Percentiles rank a stretch among this genome's conserved stretches.
Conservation (phyloP, 495 filamentous ascomycete species). For the Clavariopsis aquatica region DNA sequence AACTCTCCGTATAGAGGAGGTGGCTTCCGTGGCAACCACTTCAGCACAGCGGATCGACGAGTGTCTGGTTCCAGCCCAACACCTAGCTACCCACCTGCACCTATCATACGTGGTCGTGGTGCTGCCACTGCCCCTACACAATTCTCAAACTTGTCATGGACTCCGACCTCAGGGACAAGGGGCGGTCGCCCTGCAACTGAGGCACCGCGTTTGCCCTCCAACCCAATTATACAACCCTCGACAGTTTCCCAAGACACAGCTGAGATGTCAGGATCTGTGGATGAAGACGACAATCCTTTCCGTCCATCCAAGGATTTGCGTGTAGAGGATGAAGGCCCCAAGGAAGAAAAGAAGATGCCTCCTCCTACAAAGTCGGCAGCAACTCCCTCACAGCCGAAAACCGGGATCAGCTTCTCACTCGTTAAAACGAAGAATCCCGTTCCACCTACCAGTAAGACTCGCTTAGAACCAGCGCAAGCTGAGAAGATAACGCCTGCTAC, state of each 20-base stretch:
- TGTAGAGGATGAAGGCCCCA: slow-evolving; percentile 59
- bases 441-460: slow-evolving; percentile 57
- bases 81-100: slow-evolving; percentile 17
- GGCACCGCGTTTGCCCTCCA: slow-evolving; percentile 12
- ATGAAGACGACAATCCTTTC: slow-evolving; percentile 63
- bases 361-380: slow-evolving; percentile 53
- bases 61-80: slow-evolving; percentile 49
- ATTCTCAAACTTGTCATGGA: slow-evolving; percentile 66
- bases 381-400: slow-evolving; percentile 48
- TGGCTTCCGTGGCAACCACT: slow-evolving; percentile 57
- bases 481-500: background rate
- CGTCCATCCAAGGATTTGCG: slow-evolving; percentile 64
- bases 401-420: slow-evolving; percentile 86
- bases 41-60: slow-evolving; percentile 53
- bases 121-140: slow-evolving; percentile 49
- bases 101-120: slow-evolving; percentile 41
- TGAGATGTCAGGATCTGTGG: slow-evolving; percentile 42
- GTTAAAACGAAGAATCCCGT: slow-evolving; percentile 63
- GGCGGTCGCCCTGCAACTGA: slow-evolving; percentile 49
- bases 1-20: slow-evolving; percentile 57
- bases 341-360: slow-evolving; percentile 53
- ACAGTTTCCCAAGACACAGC: background rate
- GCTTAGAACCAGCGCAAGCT: slow-evolving; percentile 52
- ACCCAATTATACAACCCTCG: background rate
- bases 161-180: slow-evolving; percentile 46